phyloP scores from a whole-genome alignment of 768 basidiomycete species.

The Kwoniella bestiolae region DNA sequence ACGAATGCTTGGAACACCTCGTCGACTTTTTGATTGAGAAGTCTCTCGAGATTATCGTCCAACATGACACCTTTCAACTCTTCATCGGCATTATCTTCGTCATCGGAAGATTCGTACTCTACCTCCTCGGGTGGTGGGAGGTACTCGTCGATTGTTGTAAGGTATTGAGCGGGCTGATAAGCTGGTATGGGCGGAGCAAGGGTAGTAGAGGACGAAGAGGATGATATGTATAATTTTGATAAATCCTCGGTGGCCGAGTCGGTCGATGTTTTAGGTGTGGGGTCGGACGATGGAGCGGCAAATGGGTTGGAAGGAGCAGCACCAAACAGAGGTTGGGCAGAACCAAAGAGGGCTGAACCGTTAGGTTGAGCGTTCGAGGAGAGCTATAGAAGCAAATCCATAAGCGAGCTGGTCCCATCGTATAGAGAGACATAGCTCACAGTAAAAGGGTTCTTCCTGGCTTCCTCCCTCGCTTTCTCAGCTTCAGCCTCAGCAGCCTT shows the following conservation, averaged over 20 bases:
- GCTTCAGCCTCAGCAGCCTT: slow-evolving; percentile 36
- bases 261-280: slow-evolving; percentile 8
- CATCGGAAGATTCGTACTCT: slow-evolving; percentile 12
- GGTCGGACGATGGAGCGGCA: background rate
- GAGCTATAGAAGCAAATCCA: background rate
- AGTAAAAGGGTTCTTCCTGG: slow-evolving; percentile 54
- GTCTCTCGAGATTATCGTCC: slow-evolving; percentile 61
- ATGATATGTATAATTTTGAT: slow-evolving; percentile 31
- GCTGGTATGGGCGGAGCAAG: slow-evolving; percentile 52
- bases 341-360: slow-evolving; percentile 41
- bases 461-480: slow-evolving; percentile 38
- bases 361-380: slow-evolving; percentile 10
- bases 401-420: background rate
- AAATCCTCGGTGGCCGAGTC: slow-evolving; percentile 28
- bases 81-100: slow-evolving; percentile 31
- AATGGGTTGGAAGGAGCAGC: slow-evolving; percentile 32
- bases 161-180: slow-evolving; percentile 55
- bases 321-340: slow-evolving; percentile 31
- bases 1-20: slow-evolving; percentile 84
- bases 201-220: slow-evolving; percentile 24
- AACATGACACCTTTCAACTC: slow-evolving; percentile 58
- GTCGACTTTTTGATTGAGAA: slow-evolving; percentile 70
- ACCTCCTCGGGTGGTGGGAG: slow-evolving; percentile 42
- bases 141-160: slow-evolving; percentile 54
- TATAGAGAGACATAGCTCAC: slow-evolving; percentile 25